Conservation (phyloP, 2,329 filamentous ascomycete genomes). For the Trichophyton rubrum region DNA sequence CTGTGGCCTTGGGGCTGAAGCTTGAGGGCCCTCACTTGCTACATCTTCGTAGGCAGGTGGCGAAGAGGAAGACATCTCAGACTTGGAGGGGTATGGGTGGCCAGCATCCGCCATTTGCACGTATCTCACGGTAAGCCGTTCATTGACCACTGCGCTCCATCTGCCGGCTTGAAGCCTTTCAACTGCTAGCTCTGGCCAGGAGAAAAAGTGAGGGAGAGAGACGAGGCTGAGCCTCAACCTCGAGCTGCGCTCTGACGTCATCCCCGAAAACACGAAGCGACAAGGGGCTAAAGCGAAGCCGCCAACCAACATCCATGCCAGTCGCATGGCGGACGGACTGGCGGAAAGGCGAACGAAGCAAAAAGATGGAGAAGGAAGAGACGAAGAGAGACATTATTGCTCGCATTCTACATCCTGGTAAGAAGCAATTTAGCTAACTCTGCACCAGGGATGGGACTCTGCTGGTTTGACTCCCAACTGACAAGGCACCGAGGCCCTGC, state of each 20-base stretch:
- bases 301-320: neutral
- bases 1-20: neutral
- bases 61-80: neutral
- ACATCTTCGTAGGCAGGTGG: conserved; percentile 12
- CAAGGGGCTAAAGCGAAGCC: neutral
- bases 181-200: neutral
- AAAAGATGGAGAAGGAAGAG: no score
- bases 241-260: neutral
- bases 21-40: neutral
- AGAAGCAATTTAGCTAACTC: neutral
- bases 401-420: neutral
- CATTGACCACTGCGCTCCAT: no score
- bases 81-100: neutral
- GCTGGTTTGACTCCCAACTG: neutral
- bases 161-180: neutral
- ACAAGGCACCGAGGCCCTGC: neutral
- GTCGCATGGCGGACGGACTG: neutral
- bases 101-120: neutral
- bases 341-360: no score
- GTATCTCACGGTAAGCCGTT: no score
- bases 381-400: neutral
- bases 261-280: neutral
- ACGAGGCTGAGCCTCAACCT: neutral
- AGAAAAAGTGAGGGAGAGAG: neutral
- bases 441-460: neutral